Evolutionary conservation across 352 stramenopile genomes (phyloP).

Genomic region (Phytophthora lateralis): DNA sequence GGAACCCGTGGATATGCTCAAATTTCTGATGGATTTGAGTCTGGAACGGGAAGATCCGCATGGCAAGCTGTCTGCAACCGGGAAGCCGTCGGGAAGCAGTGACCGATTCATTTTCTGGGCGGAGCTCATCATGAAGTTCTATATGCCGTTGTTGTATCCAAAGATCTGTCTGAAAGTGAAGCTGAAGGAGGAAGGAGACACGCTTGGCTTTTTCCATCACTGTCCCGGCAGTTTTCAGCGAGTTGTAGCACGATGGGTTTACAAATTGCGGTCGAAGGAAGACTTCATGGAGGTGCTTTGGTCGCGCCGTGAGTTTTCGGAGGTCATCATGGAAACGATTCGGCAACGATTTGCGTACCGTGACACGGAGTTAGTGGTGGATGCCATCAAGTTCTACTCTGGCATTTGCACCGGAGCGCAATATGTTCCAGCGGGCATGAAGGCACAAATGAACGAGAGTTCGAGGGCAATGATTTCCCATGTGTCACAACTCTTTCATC

Average conservation of each 20-base stretch:
- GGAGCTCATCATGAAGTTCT: constrained; percentile 90
- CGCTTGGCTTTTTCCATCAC: constrained; percentile 87
- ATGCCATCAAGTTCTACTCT: constrained; percentile 90
- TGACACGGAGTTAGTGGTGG: constrained; percentile 80
- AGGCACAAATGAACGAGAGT: constrained; percentile 81
- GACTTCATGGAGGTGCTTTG: constrained; percentile 87
- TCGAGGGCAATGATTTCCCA: constrained; percentile 87
- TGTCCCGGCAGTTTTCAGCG: constrained; percentile 88
- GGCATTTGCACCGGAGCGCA: constrained; percentile 77
- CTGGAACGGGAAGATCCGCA: constrained; percentile 68
- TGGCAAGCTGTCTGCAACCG: constrained; percentile 34
- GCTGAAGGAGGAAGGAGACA: constrained; percentile 83
- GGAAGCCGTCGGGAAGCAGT: constrained; percentile 32
- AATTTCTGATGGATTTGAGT: constrained; percentile 90
- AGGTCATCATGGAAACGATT: constrained; percentile 89
- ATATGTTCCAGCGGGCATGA: constrained; percentile 81
- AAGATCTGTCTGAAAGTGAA: constrained; percentile 88
- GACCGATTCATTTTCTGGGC: constrained; percentile 88
- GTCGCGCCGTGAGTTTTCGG: constrained; percentile 76
- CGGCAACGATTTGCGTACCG: constrained; percentile 87
- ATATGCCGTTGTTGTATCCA: constrained; percentile 88
- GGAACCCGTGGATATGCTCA: constrained; percentile 89
- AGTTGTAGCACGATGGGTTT: constrained; percentile 86
- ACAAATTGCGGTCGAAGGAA: constrained; percentile 82
- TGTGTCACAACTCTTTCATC: constrained; percentile 88